Evolutionary conservation across 768 basidiomycete genomes (phyloP).

Genomic region (Leucocoprinus birnbaumii): DNA sequence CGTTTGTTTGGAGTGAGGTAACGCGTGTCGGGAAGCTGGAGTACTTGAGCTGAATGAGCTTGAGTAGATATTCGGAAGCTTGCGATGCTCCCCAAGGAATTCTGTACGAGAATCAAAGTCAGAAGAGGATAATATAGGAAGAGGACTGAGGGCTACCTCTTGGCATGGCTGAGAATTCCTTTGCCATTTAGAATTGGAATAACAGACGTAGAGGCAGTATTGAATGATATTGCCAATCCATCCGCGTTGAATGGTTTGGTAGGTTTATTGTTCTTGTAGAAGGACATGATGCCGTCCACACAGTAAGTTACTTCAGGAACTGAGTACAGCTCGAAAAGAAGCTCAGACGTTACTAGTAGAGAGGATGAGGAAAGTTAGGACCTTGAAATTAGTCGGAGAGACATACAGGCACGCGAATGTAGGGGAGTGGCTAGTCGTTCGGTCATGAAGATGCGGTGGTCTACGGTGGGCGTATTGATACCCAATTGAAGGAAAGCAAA

Average conservation of each 20-base stretch:
- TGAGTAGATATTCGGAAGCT: slow-evolving; percentile 87
- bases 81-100: slow-evolving; percentile 95
- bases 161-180: slow-evolving; percentile 81
- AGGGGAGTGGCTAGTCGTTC: slow-evolving; percentile 87
- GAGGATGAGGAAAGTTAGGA: neutral
- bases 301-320: slow-evolving; percentile 87
- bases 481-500: slow-evolving; percentile 87
- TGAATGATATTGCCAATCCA: slow-evolving; percentile 88
- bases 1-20: slow-evolving; percentile 71
- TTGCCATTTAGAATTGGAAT: slow-evolving; percentile 84
- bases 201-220: slow-evolving; percentile 87
- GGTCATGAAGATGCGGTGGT: slow-evolving; percentile 92
- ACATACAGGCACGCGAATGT: slow-evolving; percentile 83
- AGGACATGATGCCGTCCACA: slow-evolving; percentile 89
- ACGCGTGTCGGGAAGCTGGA: slow-evolving; percentile 88
- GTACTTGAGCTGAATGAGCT: slow-evolving; percentile 94
- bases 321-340: slow-evolving; percentile 91
- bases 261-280: slow-evolving; percentile 69
- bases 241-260: slow-evolving; percentile 48
- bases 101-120: slow-evolving; percentile 33
- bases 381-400: neutral
- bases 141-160: slow-evolving; percentile 78
- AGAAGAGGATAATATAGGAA: neutral
- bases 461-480: slow-evolving; percentile 69
- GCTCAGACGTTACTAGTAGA: slow-evolving; percentile 82